Conservation (phyloP, 768 basidiomycete species). For the Mycena galericulata region DNA sequence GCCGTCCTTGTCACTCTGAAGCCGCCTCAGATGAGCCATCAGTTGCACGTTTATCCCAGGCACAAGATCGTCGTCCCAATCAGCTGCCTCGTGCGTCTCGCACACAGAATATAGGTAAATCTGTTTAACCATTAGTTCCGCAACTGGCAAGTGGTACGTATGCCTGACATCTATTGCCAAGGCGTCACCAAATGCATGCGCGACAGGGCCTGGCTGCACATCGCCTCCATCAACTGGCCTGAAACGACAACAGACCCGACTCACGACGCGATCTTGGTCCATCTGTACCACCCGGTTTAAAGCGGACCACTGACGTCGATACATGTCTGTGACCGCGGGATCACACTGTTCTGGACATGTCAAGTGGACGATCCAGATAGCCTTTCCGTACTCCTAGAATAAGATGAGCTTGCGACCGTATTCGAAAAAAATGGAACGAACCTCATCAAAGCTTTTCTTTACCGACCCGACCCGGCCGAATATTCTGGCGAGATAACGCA, state of each 20-base stretch:
- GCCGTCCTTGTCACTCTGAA: not conserved
- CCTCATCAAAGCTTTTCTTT: not conserved
- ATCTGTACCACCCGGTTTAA: not conserved
- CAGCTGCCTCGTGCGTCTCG: too few species aligned
- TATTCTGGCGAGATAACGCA: not conserved
- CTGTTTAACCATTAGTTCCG: too few species aligned
- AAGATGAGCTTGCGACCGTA: not conserved
- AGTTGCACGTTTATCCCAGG: too few species aligned
- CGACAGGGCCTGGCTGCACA: not conserved
- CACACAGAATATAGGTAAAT: too few species aligned
- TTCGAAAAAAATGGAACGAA: not conserved
- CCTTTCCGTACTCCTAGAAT: not conserved
- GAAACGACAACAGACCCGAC: not conserved
- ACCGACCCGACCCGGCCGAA: not conserved
- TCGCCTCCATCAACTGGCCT: not conserved
- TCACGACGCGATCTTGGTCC: not conserved
- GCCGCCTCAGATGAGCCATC: not conserved
- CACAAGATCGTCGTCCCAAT: too few species aligned
- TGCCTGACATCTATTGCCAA: not conserved
- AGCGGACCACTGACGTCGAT: not conserved
- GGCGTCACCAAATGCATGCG: not conserved
- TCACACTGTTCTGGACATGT: not conserved
- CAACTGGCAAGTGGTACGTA: too few species aligned
- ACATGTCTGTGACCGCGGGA: not conserved
- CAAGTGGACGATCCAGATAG: not conserved